Percentiles rank a stretch among this genome's conserved stretches.
Conservation (phyloP, 2,329 filamentous ascomycete species). For the Neofusicoccum ribis region DNA sequence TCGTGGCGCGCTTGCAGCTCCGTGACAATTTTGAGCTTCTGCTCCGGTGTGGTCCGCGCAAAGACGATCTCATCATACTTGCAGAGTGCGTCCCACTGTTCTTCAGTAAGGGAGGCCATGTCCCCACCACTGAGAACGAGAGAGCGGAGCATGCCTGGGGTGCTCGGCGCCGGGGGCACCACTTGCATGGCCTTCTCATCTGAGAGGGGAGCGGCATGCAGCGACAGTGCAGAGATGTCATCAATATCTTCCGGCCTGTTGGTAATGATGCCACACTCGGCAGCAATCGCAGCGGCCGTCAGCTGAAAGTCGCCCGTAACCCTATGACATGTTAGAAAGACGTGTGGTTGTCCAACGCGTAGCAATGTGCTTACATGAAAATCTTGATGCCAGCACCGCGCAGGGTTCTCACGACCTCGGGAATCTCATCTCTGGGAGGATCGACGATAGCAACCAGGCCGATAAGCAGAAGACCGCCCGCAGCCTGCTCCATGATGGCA, state of each 20-base stretch:
- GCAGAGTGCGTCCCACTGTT: slow-evolving; percentile 68
- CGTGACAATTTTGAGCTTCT: slow-evolving; percentile 77
- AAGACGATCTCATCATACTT: slow-evolving; percentile 73
- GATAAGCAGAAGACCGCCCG: slow-evolving; percentile 52
- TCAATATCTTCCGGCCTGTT: slow-evolving; percentile 53
- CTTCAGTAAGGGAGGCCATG: slow-evolving; percentile 63
- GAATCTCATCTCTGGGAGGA: slow-evolving; percentile 61
- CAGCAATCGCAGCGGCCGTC: slow-evolving; percentile 71
- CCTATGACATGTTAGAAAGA: background rate
- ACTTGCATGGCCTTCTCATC: background rate
- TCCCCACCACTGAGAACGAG: slow-evolving; percentile 45
- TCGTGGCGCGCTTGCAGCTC: slow-evolving; percentile 65
- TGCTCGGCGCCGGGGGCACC: slow-evolving; percentile 43
- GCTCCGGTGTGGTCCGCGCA: slow-evolving; percentile 73
- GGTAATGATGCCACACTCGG: slow-evolving; percentile 70
- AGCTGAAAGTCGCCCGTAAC: slow-evolving; percentile 78
- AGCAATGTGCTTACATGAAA: slow-evolving; percentile 60
- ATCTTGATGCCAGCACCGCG: slow-evolving; percentile 71
- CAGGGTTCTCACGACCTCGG: slow-evolving; percentile 60
- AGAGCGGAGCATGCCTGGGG: slow-evolving; percentile 47
- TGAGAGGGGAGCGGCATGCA: background rate
- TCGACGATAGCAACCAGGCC: slow-evolving; percentile 62
- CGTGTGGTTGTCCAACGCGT: background rate
- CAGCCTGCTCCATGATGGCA: slow-evolving; percentile 57
- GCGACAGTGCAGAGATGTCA: slow-evolving; percentile 51